Evolutionary conservation across 768 basidiomycete species (phyloP), one percentile per base, ranked within the genome.

Genomic region (Russula brevipes): DNA sequence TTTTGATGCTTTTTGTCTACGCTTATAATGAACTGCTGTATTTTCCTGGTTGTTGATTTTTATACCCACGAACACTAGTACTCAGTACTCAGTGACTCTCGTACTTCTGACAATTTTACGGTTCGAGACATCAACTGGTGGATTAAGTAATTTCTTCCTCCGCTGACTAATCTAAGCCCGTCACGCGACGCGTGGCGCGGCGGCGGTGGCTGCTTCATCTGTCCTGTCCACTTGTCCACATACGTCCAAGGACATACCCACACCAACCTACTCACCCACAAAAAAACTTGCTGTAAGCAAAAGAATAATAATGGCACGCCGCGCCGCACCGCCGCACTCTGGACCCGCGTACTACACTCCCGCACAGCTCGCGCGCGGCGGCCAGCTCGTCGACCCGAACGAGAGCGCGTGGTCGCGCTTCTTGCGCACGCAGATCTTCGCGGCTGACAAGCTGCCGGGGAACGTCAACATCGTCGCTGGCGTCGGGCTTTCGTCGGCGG

Each of bases 361-460:
- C 35, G 74, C 75, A 19, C 75, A 77, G 17, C 78, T 75, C 44
- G 72, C 78, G 14, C 74, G 75, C 12, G 73, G 77, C 14, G 72
- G 76, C 53, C 68, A 74, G 46, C 71, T 82, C 49, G 72, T 73
- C 39, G 85, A 88, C 72, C 80, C 84, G 7, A 79, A 87, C 71
- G 86, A 89, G 70, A 82, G 85, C 60, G 73, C 79, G 35, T 84
- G 89, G 69, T 81, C 82, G 24, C 79, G 72, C 12, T 76, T 78
- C 70, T 50, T 80, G 65, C 80, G 86, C 59, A 83, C 84, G 54
- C 83, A 91, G 76, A 77, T 91, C 30, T 81, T 81, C 61, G 81
- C 88, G 54, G 86, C 86, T 10, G 88, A 91, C 67, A 91, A 91
- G 73, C 69, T 87, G 16, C 77, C 80, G 12, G 90, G 90, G 61